Conservation (phyloP, 768 basidiomycete genomes). For the Naganishia friedmannii region DNA sequence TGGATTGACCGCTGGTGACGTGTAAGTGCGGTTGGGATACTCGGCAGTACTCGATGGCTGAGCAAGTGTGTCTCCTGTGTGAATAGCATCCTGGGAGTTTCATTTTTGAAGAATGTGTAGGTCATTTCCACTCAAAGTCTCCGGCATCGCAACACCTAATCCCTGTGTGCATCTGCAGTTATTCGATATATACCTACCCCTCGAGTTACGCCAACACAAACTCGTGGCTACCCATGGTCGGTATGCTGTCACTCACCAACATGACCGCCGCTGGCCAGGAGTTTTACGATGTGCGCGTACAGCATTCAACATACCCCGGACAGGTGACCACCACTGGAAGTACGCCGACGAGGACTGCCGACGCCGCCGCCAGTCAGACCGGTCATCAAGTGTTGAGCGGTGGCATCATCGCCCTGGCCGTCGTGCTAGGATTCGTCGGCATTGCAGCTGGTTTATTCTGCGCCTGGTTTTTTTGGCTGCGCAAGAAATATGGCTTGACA, state of each 20-base stretch:
- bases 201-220: conserved; percentile 38
- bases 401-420: conserved; percentile 41
- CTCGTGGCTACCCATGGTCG: conserved; percentile 47
- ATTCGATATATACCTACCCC: conserved; percentile 37
- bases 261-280: conserved; percentile 45
- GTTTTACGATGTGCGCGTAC: conserved; percentile 47
- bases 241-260: conserved; percentile 46
- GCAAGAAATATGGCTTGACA: conserved; percentile 40
- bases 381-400: conserved; percentile 37
- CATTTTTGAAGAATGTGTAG: conserved; percentile 51
- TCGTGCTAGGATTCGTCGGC: conserved; percentile 46
- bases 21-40: conserved; percentile 30
- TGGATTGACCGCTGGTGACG: conserved; percentile 43
- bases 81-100: conserved; percentile 44
- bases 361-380: background rate
- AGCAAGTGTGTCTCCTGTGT: background rate
- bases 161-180: background rate
- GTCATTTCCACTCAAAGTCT: background rate
- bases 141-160: background rate
- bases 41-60: background rate
- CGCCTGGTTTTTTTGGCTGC: conserved; percentile 51
- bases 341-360: conserved; percentile 1
- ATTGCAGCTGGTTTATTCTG: conserved; percentile 46
- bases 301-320: conserved; percentile 29
- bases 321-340: conserved; percentile 11